Percentiles rank a stretch among this genome's conserved stretches.
These are phyloP conservation scores for Penicillium sp. DNA, from an alignment of 2,329 filamentous ascomycete genomes.

Conservation along the genomic window DNA sequence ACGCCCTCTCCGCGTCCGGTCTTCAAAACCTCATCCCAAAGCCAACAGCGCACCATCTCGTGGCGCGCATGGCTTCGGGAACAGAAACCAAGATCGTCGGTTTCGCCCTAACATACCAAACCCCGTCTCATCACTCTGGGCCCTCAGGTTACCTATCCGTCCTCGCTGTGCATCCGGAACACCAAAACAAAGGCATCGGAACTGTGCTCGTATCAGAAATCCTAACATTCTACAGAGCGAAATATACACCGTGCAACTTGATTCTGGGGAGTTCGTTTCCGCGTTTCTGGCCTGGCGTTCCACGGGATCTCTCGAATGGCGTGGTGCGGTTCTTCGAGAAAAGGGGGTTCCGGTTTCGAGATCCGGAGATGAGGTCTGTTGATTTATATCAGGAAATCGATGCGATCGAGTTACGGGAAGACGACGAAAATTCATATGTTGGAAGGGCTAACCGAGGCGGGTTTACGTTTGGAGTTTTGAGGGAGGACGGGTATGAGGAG, in stretches of 20 bases:
- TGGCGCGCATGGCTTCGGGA: conserved; percentile 33
- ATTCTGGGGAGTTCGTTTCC: conserved; percentile 43
- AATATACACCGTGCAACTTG: conserved; percentile 30
- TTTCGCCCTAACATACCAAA: conserved; percentile 44
- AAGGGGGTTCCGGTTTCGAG: conserved; percentile 43
- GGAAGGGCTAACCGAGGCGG: conserved; percentile 40
- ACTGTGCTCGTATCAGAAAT: conserved; percentile 40
- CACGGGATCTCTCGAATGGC: conserved; percentile 40
- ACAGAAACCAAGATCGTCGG: conserved; percentile 32
- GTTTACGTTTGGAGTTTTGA: conserved; percentile 44
- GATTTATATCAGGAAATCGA: conserved; percentile 49
- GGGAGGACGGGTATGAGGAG: conserved; percentile 42
- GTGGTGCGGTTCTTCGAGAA: conserved; percentile 49
- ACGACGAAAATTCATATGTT: conserved; percentile 32
- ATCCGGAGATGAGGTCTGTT: conserved; percentile 33
- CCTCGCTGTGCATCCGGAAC: conserved; percentile 42
- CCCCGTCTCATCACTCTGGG: conserved; percentile 28
- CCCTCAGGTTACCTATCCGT: conserved; percentile 40
- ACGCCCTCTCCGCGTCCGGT: conserved; percentile 35
- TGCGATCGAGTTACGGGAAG: conserved; percentile 39
- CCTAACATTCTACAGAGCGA: conserved; percentile 32
- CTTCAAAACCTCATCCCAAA: conserved; percentile 35
- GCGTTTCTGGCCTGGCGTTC: conserved; percentile 54
- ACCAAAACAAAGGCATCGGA: conserved; percentile 46
- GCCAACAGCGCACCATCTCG: conserved; percentile 38